Base-by-base conservation (phyloP, 2,329 filamentous ascomycete genomes). In the Aspergillus sp. region DNA sequence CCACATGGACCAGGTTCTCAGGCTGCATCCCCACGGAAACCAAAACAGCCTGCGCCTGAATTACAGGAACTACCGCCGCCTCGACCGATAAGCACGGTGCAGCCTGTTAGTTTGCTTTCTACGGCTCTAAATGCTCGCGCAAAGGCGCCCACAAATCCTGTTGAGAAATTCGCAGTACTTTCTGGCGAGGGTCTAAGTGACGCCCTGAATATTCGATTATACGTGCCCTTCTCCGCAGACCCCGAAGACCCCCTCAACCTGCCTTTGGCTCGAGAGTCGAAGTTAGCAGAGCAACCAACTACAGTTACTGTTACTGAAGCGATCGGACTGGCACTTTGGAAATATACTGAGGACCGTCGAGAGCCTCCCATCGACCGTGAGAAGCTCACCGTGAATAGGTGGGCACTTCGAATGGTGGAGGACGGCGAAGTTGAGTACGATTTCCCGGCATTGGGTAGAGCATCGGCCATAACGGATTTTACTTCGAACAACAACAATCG, bases 401-500 rank as follows among this genome's bases (percentile, higher is more conserved):
- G 86, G 86, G 83, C 84, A 24, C 72, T 88, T 53, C 79, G 86
- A n/a, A 87, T 88, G 81, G 84, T 87, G 8, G 86, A 88, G 63
- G 86, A 88, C 64, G 86, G 83, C 5, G 86, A 88, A 65, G 82
- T 88, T 3, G 86, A 88, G 58, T 85, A 83, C 65, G 86, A 88
- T 65, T 88, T 88, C 61, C 85, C 85, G 5, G 79, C 85, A 1
- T 72, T 88, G 33, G 79, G 77, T 9, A 78, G 85, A 34, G 83
- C 80, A 20, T 79, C 82, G 61, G 81, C 83, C 1, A 79, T 88
- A 54, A 79, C 80, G 3, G 85, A 88, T 65, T 88, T 88, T 65
- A 86, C 86, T 0, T 86, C 83, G 2, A 88, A 88, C 73, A 88
- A 88, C 73, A 88, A 88, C 68, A 87, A 86, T 62, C 80, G 85